Conservation (phyloP, 2,329 filamentous ascomycete species). For the Amphichorda felina region DNA sequence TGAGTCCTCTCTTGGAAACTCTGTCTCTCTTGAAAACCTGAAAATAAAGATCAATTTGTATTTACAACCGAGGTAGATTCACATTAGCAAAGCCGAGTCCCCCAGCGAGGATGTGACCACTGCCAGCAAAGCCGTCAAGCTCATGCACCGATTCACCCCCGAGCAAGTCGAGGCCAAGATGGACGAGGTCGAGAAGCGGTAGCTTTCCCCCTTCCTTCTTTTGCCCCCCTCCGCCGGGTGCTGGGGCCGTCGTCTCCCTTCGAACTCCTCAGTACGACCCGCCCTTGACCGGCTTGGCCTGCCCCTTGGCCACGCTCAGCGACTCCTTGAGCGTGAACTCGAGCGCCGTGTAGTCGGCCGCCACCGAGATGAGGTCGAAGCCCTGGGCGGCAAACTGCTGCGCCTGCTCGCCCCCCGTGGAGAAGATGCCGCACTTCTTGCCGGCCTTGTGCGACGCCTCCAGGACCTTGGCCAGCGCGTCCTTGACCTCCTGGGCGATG, state of each 20-base stretch:
- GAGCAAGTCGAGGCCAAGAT: conserved; percentile 57
- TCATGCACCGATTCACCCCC: conserved; percentile 67
- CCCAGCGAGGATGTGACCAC: conserved; percentile 40
- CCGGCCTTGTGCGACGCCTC: conserved; percentile 46
- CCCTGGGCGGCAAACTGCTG: conserved; percentile 41
- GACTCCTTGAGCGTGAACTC: conserved; percentile 29
- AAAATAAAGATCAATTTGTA: no score
- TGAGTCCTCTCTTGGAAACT: conserved; percentile 27
- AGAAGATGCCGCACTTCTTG: conserved; percentile 55
- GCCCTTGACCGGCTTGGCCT: conserved; percentile 20
- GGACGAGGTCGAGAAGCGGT: conserved; percentile 39
- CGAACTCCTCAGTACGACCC: conserved; percentile 28
- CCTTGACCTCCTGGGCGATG: conserved; percentile 44
- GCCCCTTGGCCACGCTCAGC: conserved; percentile 32
- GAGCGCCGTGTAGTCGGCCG: conserved; percentile 42
- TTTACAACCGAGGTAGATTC: conserved; percentile 29
- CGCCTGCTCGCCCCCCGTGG: conserved; percentile 42
- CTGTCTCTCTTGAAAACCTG: no score
- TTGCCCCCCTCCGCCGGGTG: not conserved
- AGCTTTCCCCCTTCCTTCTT: conserved; percentile 1
- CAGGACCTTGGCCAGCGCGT: conserved; percentile 46
- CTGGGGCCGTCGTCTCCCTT: not conserved
- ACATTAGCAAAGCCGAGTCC: conserved; percentile 45
- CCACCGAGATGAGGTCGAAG: conserved; percentile 50
- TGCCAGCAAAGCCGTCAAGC: conserved; percentile 49